Evolutionary conservation across 2,329 filamentous ascomycete genomes (phyloP).

Genomic region (Talaromyces piceae): DNA sequence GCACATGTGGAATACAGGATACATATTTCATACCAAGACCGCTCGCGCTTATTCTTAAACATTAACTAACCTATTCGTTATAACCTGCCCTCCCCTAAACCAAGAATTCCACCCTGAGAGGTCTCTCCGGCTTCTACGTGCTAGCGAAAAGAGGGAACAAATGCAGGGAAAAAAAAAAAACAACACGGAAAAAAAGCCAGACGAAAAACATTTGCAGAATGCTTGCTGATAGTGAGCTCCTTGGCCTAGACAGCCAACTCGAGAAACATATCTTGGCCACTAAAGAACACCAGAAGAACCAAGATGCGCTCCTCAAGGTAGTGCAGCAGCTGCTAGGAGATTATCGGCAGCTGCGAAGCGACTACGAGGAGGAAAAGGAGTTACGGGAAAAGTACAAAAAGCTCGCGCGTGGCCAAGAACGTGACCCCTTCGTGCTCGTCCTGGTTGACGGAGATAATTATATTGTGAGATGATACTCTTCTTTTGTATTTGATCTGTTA

Average conservation of each 20-base stretch:
- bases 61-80: too few relatives aligned
- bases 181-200: neutral
- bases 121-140: too few relatives aligned
- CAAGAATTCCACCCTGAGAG: too few relatives aligned
- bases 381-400: conserved; percentile 50
- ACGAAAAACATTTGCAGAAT: neutral
- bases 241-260: neutral
- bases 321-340: conserved; percentile 44
- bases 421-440: conserved; percentile 54
- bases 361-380: conserved; percentile 52
- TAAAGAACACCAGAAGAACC: neutral
- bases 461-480: conserved; percentile 22
- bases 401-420: conserved; percentile 41
- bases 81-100: too few relatives aligned
- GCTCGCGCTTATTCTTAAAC: too few relatives aligned
- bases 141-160: too few relatives aligned
- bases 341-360: conserved; percentile 50
- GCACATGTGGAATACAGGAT: too few relatives aligned
- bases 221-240: neutral
- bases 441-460: conserved; percentile 58
- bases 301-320: conserved; percentile 15
- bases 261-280: neutral
- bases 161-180: neutral
- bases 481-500: neutral
- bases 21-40: too few relatives aligned